Conservation (phyloP, 768 basidiomycete genomes). For the Trametes sanguinea region DNA sequence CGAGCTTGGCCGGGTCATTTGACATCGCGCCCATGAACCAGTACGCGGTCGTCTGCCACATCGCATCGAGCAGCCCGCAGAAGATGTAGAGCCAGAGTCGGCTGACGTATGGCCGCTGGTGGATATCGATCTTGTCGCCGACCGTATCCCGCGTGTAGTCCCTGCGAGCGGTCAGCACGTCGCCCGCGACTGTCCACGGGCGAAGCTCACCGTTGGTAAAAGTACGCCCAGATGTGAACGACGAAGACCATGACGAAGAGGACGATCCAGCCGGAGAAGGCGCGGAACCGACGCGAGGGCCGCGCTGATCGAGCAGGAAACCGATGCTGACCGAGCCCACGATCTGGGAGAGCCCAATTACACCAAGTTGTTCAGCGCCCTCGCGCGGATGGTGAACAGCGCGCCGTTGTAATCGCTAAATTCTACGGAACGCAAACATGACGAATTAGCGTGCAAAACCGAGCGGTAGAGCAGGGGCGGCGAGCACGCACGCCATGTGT, state of each 20-base stretch:
- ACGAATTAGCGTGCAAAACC: slow-evolving; percentile 4
- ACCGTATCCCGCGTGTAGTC: slow-evolving; percentile 59
- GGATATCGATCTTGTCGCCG: slow-evolving; percentile 57
- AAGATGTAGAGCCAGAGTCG: slow-evolving; percentile 66
- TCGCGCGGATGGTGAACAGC: slow-evolving; percentile 77
- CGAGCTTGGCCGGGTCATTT: slow-evolving; percentile 77
- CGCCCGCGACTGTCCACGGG: background rate
- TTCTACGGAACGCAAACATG: slow-evolving; percentile 42
- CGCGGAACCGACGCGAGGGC: slow-evolving; percentile 62
- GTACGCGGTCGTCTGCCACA: slow-evolving; percentile 85
- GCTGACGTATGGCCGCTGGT: slow-evolving; percentile 53
- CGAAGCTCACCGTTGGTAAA: slow-evolving; percentile 33
- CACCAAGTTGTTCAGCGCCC: slow-evolving; percentile 73
- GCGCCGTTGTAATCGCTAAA: slow-evolving; percentile 82
- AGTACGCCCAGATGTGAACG: slow-evolving; percentile 75
- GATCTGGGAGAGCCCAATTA: slow-evolving; percentile 84
- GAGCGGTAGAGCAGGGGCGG: background rate
- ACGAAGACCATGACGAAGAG: slow-evolving; percentile 65
- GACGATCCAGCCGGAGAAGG: slow-evolving; percentile 67
- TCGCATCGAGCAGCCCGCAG: slow-evolving; percentile 75
- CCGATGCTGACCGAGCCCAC: slow-evolving; percentile 74
- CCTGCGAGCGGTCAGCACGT: slow-evolving; percentile 1
- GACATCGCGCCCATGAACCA: slow-evolving; percentile 88
- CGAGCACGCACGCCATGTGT: slow-evolving; percentile 69
- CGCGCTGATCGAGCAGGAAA: slow-evolving; percentile 59